These are phyloP conservation scores for Deuterostichococcus epilithicus DNA, from an alignment of 139 green algal genomes.

Conservation along the genomic window DNA sequence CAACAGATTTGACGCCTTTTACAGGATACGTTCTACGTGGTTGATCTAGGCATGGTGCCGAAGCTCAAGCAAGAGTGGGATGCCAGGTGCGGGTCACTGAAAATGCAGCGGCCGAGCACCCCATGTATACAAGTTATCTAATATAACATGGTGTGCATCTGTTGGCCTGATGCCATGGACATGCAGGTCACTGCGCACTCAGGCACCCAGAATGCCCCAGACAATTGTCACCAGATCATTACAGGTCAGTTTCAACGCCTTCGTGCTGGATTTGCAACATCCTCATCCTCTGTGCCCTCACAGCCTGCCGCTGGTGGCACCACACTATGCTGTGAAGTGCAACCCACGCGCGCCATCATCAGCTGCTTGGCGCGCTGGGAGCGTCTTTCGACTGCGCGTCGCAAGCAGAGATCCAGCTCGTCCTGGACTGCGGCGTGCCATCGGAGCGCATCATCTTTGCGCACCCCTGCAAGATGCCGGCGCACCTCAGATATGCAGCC, in stretches of 20 bases:
- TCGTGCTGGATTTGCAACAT: no score
- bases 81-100: not conserved
- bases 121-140: no score
- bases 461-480: conserved; percentile 72
- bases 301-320: not conserved
- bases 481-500: conserved; percentile 30
- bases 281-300: no score
- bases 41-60: not conserved
- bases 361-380: conserved; percentile 66
- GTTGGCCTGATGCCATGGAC: not conserved
- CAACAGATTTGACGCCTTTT: no score
- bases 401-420: conserved; percentile 68
- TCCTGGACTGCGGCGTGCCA: conserved; percentile 63
- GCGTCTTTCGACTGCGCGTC: conserved; percentile 83
- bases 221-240: no score
- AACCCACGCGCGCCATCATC: conserved; percentile 75
- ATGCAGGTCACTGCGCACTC: no score
- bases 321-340: conserved; percentile 77
- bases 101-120: not conserved
- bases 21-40: not conserved
- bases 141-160: no score
- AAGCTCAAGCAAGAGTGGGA: not conserved
- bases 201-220: no score
- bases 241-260: no score
- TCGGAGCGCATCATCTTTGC: conserved; percentile 77